These are phyloP conservation scores for Penicillium sp. DNA, from an alignment of 2,329 filamentous ascomycete species.

Conservation along the genomic window DNA sequence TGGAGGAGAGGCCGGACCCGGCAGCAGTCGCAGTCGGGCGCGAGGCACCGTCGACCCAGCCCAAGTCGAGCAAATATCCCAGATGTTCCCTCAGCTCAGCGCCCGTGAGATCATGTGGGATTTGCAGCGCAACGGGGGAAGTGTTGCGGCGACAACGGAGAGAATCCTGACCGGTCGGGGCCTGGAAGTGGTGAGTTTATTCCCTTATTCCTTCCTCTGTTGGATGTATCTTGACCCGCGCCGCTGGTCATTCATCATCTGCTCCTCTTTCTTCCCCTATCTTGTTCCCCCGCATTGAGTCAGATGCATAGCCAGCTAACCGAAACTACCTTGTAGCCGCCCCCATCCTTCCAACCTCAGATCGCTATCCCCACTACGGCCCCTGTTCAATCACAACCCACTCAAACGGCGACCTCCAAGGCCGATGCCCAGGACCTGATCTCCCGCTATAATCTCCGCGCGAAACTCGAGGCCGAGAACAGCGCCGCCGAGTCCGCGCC, in stretches of 20 bases:
- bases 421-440: constrained; percentile 60
- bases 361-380: constrained; percentile 44
- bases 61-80: constrained; percentile 74
- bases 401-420: constrained; percentile 30
- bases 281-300: too few relatives aligned
- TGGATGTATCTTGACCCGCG: too few relatives aligned
- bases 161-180: constrained; percentile 60
- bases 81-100: constrained; percentile 89
- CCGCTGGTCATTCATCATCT: too few relatives aligned
- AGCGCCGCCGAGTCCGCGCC: constrained; percentile 40
- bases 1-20: constrained; percentile 18
- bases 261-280: too few relatives aligned
- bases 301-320: too few relatives aligned
- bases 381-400: too few relatives aligned
- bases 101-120: constrained; percentile 84
- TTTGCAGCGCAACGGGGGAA: constrained; percentile 79
- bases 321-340: too few relatives aligned
- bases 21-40: constrained; percentile 28
- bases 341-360: constrained; percentile 65
- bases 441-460: constrained; percentile 72
- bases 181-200: constrained; percentile 64
- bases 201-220: too few relatives aligned
- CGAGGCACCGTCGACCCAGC: constrained; percentile 51
- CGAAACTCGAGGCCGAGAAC: constrained; percentile 36
- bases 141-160: constrained; percentile 83